phyloP scores from a whole-genome alignment of 495 filamentous ascomycete genomes.

The Halenospora varia region DNA sequence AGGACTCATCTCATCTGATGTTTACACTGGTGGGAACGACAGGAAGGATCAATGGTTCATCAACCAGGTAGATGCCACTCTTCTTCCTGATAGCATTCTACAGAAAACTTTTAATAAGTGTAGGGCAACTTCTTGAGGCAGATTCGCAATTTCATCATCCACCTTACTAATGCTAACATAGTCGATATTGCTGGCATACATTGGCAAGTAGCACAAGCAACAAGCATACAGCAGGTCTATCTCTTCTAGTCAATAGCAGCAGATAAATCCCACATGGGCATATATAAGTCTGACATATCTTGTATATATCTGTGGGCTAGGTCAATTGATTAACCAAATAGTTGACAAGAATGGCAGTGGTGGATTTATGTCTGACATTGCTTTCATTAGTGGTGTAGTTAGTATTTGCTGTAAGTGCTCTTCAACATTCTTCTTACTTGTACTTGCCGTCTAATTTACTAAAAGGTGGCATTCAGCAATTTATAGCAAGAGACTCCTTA shows the following conservation, averaged over 20 bases:
- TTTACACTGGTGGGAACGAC: neutral
- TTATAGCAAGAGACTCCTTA: neutral
- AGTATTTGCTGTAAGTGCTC: too few species aligned
- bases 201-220: neutral
- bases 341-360: neutral
- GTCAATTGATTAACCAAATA: too few species aligned
- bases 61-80: too few species aligned
- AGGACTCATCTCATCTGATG: neutral
- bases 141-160: slow-evolving; percentile 87
- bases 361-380: neutral
- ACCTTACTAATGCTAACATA: slow-evolving; percentile 56
- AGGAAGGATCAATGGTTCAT: neutral
- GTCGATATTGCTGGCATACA: slow-evolving; percentile 27
- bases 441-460: too few species aligned
- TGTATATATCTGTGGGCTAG: too few species aligned
- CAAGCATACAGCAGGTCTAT: neutral
- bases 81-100: too few species aligned
- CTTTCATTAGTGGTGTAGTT: neutral
- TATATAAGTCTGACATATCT: too few species aligned
- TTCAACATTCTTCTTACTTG: too few species aligned
- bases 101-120: too few species aligned
- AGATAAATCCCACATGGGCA: neutral
- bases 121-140: slow-evolving; percentile 74
- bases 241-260: neutral
- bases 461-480: neutral